Percentiles rank a stretch among this genome's conserved stretches.
Evolutionary conservation across 352 stramenopile genomes (phyloP).

Genomic region (Globisporangium iwayamae): DNA sequence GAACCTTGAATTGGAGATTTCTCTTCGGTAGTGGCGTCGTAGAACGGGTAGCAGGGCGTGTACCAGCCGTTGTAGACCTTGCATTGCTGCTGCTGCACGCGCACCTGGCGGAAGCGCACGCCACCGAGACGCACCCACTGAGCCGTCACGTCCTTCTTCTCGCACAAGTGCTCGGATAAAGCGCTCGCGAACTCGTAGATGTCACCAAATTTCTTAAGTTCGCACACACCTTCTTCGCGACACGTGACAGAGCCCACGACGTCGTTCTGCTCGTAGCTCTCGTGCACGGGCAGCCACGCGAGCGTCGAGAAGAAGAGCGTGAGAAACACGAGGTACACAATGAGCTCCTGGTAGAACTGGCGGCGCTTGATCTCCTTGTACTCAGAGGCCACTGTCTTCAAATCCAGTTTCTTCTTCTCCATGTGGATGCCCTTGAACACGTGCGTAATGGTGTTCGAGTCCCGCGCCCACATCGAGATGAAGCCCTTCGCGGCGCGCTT

Average conservation of each 20-base stretch:
- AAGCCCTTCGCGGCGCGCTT: constrained; percentile 69
- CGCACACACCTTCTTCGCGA: constrained; percentile 73
- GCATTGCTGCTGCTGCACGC: constrained; percentile 73
- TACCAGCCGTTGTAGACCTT: constrained; percentile 55
- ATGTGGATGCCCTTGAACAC: constrained; percentile 85
- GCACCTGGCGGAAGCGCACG: constrained; percentile 80
- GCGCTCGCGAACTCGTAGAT: constrained; percentile 74
- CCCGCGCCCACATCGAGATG: constrained; percentile 70
- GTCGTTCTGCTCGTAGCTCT: constrained; percentile 84
- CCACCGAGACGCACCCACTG: constrained; percentile 79
- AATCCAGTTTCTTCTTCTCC: constrained; percentile 88
- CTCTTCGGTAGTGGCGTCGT: constrained; percentile 47
- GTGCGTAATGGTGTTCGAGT: constrained; percentile 37
- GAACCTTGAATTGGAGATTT: constrained; percentile 41
- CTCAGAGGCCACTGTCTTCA: constrained; percentile 66
- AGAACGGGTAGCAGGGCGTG: constrained; percentile 73
- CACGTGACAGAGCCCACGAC: constrained; percentile 76
- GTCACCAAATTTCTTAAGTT: constrained; percentile 70
- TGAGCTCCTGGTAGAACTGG: constrained; percentile 87
- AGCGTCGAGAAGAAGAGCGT: constrained; percentile 76
- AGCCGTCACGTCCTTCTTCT: constrained; percentile 43
- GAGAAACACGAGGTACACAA: constrained; percentile 83
- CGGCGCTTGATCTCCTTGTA: constrained; percentile 87
- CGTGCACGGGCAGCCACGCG: constrained; percentile 72
- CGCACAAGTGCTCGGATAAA: constrained; percentile 51